These are phyloP conservation scores for Euphorbia peplus DNA, from an alignment of 345 rosid genomes.

Conservation along the genomic window DNA sequence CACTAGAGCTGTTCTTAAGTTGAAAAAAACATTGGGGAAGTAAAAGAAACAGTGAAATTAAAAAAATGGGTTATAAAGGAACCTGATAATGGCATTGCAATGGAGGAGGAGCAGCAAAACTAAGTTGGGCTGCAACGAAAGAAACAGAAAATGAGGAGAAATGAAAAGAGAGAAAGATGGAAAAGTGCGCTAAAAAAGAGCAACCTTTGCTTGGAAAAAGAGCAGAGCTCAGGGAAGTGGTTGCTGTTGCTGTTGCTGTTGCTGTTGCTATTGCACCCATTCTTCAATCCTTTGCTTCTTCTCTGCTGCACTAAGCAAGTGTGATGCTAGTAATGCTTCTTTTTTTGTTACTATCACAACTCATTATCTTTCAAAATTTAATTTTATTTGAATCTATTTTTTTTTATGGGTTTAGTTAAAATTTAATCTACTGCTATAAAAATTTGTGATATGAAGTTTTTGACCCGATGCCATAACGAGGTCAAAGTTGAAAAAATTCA, in stretches of 20 bases:
- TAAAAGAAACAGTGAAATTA: neutral
- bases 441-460: too few relatives aligned
- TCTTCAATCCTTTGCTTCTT: neutral
- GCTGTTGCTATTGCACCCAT: slow-evolving; percentile 10
- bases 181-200: neutral
- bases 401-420: too few relatives aligned
- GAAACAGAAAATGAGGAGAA: neutral
- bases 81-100: slow-evolving; percentile 20
- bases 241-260: neutral
- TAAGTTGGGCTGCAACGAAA: slow-evolving; percentile 21
- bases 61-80: neutral
- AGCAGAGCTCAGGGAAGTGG: slow-evolving; percentile 6
- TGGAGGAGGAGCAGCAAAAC: slow-evolving; percentile 18
- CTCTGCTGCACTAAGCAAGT: neutral
- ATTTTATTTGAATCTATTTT: too few relatives aligned
- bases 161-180: neutral
- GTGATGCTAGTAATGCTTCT: too few relatives aligned
- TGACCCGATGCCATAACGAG: too few relatives aligned
- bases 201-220: slow-evolving; percentile 13
- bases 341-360: too few relatives aligned
- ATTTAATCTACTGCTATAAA: too few relatives aligned
- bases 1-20: neutral
- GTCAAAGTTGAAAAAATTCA: too few relatives aligned
- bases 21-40: neutral
- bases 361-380: too few relatives aligned